Evolutionary conservation across 495 filamentous ascomycete species (phyloP).

Genomic region (Opeltia flavorubescens): DNA sequence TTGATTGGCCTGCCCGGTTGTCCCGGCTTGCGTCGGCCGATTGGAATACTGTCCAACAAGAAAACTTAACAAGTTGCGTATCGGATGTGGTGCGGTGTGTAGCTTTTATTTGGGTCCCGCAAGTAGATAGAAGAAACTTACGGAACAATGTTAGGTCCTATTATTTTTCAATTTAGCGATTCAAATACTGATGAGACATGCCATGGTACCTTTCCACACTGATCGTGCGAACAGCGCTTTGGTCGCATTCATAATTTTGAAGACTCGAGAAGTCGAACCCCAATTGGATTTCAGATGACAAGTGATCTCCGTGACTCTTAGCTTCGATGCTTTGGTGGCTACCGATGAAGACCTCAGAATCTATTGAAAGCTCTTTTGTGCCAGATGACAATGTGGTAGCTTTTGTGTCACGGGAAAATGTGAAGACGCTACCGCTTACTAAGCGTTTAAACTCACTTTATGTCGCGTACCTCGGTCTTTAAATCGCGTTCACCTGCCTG

Average conservation of each 20-base stretch:
- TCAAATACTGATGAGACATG: background rate
- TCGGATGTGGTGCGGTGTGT: background rate
- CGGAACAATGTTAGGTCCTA: conserved; percentile 43
- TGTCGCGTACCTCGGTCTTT: too few relatives aligned
- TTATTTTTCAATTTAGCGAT: conserved; percentile 11
- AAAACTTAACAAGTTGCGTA: background rate
- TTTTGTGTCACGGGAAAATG: too few relatives aligned
- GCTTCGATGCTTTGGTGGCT: background rate
- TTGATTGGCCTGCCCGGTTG: conserved; percentile 56
- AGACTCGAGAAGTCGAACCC: too few relatives aligned
- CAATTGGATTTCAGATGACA: background rate
- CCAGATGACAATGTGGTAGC: too few relatives aligned
- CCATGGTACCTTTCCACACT: conserved; percentile 53
- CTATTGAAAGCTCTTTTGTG: too few relatives aligned
- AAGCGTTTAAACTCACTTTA: too few relatives aligned
- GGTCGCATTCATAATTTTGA: conserved; percentile 42
- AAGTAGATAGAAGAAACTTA: conserved; percentile 16
- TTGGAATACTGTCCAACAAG: conserved; percentile 23
- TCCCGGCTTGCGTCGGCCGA: conserved; percentile 41
- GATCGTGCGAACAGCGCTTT: conserved; percentile 48
- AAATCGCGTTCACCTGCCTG: background rate
- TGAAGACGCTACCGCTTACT: too few relatives aligned
- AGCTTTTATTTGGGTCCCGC: background rate
- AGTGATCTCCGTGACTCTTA: background rate
- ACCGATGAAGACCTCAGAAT: too few relatives aligned